Evolutionary conservation across 306 rosid genomes (phyloP).

Genomic region (Betula pendula): DNA sequence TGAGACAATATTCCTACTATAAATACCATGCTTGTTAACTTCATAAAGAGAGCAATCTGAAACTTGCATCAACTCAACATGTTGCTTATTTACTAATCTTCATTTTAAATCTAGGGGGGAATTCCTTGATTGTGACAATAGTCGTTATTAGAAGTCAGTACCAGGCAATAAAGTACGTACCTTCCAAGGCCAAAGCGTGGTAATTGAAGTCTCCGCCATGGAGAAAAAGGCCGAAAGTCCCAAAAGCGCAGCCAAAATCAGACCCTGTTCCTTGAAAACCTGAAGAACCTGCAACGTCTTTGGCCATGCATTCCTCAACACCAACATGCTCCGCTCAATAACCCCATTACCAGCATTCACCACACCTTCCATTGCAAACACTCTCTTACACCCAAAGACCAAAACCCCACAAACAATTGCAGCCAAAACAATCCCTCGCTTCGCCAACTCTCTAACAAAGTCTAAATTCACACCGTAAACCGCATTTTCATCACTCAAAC

Average conservation of each 20-base stretch:
- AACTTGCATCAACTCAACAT: neutral
- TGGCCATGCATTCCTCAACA: constrained; percentile 83
- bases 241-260: constrained; percentile 76
- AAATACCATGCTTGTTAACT: neutral
- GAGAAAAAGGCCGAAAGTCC: constrained; percentile 98
- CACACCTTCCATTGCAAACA: constrained; percentile 66
- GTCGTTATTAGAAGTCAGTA: neutral
- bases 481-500: constrained; percentile 30
- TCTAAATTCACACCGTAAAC: constrained; percentile 37
- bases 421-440: constrained; percentile 59
- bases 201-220: constrained; percentile 98
- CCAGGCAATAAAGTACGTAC: constrained; percentile 30
- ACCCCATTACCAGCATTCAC: constrained; percentile 72
- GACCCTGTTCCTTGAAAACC: constrained; percentile 90
- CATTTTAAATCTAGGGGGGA: neutral
- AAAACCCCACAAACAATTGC: constrained; percentile 70
- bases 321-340: constrained; percentile 64
- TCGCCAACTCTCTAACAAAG: constrained; percentile 41
- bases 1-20: neutral
- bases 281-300: constrained; percentile 65
- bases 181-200: constrained; percentile 99
- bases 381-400: constrained; percentile 59
- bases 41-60: neutral
- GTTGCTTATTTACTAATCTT: neutral
- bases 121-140: neutral